Conservation (phyloP, 2,329 filamentous ascomycete genomes). For the Torrubiellomyces zombiae region DNA sequence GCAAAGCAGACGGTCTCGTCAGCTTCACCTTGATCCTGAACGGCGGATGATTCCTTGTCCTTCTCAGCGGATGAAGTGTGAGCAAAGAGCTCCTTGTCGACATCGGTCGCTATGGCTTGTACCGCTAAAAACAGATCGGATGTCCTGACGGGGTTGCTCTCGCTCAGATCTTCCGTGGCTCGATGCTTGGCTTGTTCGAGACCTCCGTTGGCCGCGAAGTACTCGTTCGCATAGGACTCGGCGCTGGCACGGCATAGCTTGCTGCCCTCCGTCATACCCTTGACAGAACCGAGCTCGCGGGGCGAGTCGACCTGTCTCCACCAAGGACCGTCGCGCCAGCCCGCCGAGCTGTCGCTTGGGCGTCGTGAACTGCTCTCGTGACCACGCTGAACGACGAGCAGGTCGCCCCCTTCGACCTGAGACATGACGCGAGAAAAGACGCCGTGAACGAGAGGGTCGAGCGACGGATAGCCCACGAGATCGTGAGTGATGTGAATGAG, state of each 20-base stretch:
- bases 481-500: constrained; percentile 97
- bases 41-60: constrained; percentile 35
- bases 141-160: constrained; percentile 77
- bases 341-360: constrained; percentile 40
- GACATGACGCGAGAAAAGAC: constrained; percentile 94
- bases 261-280: constrained; percentile 69
- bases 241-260: constrained; percentile 83
- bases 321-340: constrained; percentile 93
- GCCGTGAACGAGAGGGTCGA: constrained; percentile 80
- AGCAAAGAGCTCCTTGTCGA: constrained; percentile 52
- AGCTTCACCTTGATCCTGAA: constrained; percentile 31
- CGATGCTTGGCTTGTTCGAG: constrained; percentile 64
- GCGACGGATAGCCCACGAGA: constrained; percentile 79
- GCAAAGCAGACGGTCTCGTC: constrained; percentile 58
- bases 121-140: constrained; percentile 94
- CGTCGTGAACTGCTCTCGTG: constrained; percentile 62
- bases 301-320: constrained; percentile 60
- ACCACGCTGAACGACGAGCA: constrained; percentile 86
- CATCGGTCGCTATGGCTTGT: constrained; percentile 60
- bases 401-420: constrained; percentile 93
- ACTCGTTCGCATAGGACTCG: constrained; percentile 74
- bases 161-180: constrained; percentile 62
- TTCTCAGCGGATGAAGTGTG: constrained; percentile 33
- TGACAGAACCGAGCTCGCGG: constrained; percentile 64
- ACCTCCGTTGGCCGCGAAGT: constrained; percentile 63